phyloP scores from a whole-genome alignment of 495 filamentous ascomycete species.

The Xylaria grammica region DNA sequence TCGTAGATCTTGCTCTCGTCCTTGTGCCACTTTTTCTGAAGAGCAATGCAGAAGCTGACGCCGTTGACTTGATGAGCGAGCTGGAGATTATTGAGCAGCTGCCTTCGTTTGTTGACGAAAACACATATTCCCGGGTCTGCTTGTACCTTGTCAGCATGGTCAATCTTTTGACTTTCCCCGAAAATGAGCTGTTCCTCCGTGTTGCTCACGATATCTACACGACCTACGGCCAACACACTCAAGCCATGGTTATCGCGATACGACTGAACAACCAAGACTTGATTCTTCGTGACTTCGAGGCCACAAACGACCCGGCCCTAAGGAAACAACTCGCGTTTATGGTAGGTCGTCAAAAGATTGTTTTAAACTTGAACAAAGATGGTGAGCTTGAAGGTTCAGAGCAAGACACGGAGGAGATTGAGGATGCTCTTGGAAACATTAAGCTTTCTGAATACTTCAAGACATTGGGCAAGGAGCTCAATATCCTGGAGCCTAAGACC shows the following conservation, averaged over 20 bases:
- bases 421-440: slow-evolving; percentile 84
- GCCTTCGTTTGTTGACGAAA: slow-evolving; percentile 86
- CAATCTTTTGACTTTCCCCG: slow-evolving; percentile 92
- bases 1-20: slow-evolving; percentile 78
- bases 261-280: slow-evolving; percentile 84
- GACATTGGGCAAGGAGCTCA: slow-evolving; percentile 89
- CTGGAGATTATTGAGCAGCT: slow-evolving; percentile 95
- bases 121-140: slow-evolving; percentile 91
- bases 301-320: slow-evolving; percentile 78
- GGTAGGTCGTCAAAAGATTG: slow-evolving; percentile 88
- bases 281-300: slow-evolving; percentile 77
- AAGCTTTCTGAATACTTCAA: slow-evolving; percentile 92
- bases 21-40: slow-evolving; percentile 95
- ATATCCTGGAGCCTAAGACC: slow-evolving; percentile 94
- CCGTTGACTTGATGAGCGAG: slow-evolving; percentile 95
- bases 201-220: slow-evolving; percentile 93
- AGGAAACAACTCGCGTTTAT: slow-evolving; percentile 96
- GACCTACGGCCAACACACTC: slow-evolving; percentile 85
- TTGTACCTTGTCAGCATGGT: slow-evolving; percentile 99
- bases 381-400: slow-evolving; percentile 34
- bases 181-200: slow-evolving; percentile 91
- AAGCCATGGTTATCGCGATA: slow-evolving; percentile 93
- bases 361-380: slow-evolving; percentile 63
- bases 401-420: slow-evolving; percentile 72
- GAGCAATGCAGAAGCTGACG: slow-evolving; percentile 97